These are phyloP conservation scores for Logfia minima DNA, from an alignment of 129 eudicot species.

Conservation along the genomic window DNA sequence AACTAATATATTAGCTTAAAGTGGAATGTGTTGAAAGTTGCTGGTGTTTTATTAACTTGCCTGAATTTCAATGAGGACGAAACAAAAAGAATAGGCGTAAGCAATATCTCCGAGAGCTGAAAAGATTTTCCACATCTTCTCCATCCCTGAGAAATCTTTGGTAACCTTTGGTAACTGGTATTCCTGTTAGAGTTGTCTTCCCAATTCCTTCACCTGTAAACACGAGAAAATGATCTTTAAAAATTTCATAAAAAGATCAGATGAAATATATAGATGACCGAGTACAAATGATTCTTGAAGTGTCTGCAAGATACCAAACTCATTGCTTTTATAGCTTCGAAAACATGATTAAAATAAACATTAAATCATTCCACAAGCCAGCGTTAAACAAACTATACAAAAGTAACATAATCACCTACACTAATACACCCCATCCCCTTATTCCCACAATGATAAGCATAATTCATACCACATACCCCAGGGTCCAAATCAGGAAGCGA, in stretches of 20 bases:
- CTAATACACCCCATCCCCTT: constrained; percentile 21
- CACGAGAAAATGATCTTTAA: not conserved
- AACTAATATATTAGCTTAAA: no score
- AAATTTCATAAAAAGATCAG: not conserved
- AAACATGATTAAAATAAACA: not conserved
- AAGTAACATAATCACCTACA: not conserved
- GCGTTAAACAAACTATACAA: not conserved
- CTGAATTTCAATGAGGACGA: constrained; percentile 66
- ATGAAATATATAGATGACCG: not conserved
- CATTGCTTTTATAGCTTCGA: constrained; percentile 34
- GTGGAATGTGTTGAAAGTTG: no score
- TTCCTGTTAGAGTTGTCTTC: constrained; percentile 52
- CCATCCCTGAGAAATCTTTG: constrained; percentile 35
- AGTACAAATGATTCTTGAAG: constrained; percentile 16
- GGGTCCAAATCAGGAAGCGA: constrained; percentile 42
- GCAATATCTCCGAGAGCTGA: constrained; percentile 68
- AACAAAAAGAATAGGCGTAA: constrained; percentile 60
- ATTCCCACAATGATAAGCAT: constrained; percentile 3
- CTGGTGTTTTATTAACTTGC: constrained; percentile 8
- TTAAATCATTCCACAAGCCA: not conserved
- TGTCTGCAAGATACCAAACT: constrained; percentile 40
- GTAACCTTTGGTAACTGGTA: constrained; percentile 45
- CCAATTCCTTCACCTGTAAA: constrained; percentile 36
- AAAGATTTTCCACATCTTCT: constrained; percentile 59
- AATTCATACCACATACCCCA: constrained; percentile 36